Evolutionary conservation across 352 stramenopile species (phyloP).

Genomic region (Phytopythium cucurbitacearum): DNA sequence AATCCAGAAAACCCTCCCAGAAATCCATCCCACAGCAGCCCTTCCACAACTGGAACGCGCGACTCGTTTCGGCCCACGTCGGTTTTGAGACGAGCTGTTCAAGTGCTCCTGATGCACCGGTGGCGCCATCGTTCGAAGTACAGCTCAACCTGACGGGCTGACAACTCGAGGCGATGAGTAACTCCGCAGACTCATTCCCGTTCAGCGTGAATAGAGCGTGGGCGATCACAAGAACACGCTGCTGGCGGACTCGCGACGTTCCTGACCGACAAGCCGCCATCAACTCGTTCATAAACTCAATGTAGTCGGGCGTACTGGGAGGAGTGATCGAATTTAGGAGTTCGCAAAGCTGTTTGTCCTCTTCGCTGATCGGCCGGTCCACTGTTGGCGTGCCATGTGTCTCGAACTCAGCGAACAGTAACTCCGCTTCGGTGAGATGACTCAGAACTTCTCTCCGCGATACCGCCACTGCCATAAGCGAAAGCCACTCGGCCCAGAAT

Average conservation of each 20-base stretch:
- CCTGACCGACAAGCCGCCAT: slow-evolving; percentile 26
- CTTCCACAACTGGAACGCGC: slow-evolving; percentile 44
- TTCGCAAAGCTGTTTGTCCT: slow-evolving; percentile 19
- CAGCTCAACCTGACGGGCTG: slow-evolving; percentile 17
- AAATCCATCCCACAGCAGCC: slow-evolving; percentile 39
- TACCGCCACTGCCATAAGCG: slow-evolving; percentile 32
- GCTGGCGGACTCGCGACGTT: slow-evolving; percentile 17
- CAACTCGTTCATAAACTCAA: slow-evolving; percentile 36
- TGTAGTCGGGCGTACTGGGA: slow-evolving; percentile 41
- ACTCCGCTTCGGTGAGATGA: slow-evolving; percentile 49
- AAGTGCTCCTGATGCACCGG: slow-evolving; percentile 13
- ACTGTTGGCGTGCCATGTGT: not conserved
- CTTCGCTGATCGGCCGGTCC: too few relatives aligned
- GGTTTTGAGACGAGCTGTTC: slow-evolving; percentile 20
- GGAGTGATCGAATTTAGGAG: slow-evolving; percentile 37
- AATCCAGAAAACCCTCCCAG: slow-evolving; percentile 62
- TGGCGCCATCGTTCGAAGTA: slow-evolving; percentile 1
- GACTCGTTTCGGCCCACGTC: slow-evolving; percentile 31
- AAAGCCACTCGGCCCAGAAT: slow-evolving; percentile 52
- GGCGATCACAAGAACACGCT: slow-evolving; percentile 31
- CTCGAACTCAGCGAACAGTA: slow-evolving; percentile 34
- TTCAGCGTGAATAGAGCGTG: slow-evolving; percentile 32
- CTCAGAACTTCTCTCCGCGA: slow-evolving; percentile 48
- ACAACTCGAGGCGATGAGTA: slow-evolving; percentile 3
- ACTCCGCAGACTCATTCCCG: slow-evolving; percentile 10